phyloP scores from a whole-genome alignment of 2,329 filamentous ascomycete species.

The Exophiala bonariae region DNA sequence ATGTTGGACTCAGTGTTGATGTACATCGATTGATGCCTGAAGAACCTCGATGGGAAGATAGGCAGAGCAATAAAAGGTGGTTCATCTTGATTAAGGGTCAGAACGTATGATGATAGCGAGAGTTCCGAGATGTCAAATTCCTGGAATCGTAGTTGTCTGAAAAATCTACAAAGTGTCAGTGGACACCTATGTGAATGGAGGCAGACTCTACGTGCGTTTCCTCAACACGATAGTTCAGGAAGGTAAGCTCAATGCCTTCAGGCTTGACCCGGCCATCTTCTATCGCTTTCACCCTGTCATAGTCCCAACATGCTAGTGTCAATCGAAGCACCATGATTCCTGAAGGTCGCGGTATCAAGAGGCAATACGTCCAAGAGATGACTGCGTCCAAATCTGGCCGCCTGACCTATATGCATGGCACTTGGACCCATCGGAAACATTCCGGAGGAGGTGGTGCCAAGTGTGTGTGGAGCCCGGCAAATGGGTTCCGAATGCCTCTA shows the following conservation, averaged over 20 bases:
- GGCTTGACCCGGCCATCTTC: conserved; percentile 30
- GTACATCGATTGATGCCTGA: conserved; percentile 17
- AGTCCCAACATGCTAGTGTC: conserved; percentile 31
- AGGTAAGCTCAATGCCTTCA: conserved; percentile 34
- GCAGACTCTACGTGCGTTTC: conserved; percentile 12
- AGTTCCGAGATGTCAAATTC: conserved; percentile 31
- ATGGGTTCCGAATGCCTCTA: no score
- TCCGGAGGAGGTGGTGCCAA: no score
- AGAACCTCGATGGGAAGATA: conserved; percentile 28
- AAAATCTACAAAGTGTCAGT: conserved; percentile 6
- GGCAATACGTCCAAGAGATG: no score
- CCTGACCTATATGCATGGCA: no score
- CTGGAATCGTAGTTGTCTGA: conserved; percentile 13
- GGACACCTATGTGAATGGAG: not conserved
- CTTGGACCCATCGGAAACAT: no score
- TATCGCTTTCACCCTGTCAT: conserved; percentile 33
- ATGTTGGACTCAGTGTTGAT: conserved; percentile 13
- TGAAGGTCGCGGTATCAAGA: no score
- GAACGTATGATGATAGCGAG: conserved; percentile 27
- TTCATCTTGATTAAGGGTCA: conserved; percentile 14
- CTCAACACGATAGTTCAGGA: conserved; percentile 26
- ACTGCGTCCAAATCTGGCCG: no score
- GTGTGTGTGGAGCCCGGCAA: no score
- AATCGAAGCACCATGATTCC: conserved; percentile 18
- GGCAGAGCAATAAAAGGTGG: conserved; percentile 28